Percentiles rank a stretch among this genome's conserved stretches.
phyloP scores from a whole-genome alignment of 148 eudicot genomes.

The Chenopodium quinoa region DNA sequence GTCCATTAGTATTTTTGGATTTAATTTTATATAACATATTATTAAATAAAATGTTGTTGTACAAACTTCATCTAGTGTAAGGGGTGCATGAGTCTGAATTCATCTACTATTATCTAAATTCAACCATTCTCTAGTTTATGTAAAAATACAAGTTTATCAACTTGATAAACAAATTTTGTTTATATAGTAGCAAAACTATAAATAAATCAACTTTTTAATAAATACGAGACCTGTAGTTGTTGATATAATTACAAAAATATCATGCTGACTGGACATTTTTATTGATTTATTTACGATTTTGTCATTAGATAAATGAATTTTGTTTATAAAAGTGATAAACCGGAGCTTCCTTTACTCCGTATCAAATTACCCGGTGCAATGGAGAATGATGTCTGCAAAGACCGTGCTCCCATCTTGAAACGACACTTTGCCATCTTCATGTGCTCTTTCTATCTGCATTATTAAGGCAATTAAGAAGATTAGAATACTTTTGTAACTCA shows the following conservation, averaged over 20 bases:
- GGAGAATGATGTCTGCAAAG: slow-evolving; percentile 68
- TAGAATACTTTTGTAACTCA: neutral
- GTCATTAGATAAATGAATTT: too few species aligned
- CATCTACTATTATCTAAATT: neutral
- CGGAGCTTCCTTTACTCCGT: too few species aligned
- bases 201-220: too few species aligned
- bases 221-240: too few species aligned
- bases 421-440: slow-evolving; percentile 55
- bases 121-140: neutral
- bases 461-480: neutral
- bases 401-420: slow-evolving; percentile 58
- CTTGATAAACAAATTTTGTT: too few species aligned
- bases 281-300: too few species aligned
- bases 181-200: too few species aligned
- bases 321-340: too few species aligned
- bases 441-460: slow-evolving; percentile 63
- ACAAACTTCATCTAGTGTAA: neutral
- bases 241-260: too few species aligned
- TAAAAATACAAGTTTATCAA: too few species aligned
- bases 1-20: neutral
- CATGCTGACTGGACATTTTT: too few species aligned
- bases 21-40: neutral
- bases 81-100: neutral
- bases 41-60: neutral
- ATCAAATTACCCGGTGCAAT: slow-evolving; percentile 75